Evolutionary conservation across 176 grass and related monocot genomes (phyloP).

Genomic region (Melocanna baccifera): DNA sequence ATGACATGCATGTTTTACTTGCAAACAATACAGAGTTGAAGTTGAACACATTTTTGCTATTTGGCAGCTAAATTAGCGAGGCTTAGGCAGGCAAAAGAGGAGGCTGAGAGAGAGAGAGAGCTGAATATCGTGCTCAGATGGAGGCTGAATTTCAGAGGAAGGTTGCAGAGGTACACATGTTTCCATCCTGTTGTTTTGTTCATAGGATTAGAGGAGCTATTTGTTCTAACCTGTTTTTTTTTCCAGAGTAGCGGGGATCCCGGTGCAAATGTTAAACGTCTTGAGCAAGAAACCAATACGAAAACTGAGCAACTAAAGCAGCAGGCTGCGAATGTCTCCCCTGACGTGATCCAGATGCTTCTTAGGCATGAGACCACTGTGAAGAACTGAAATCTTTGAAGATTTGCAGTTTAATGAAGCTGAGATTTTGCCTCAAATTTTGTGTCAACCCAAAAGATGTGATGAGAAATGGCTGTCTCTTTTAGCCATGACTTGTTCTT

Average conservation of each 20-base stretch:
- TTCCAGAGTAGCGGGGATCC: conserved; percentile 65
- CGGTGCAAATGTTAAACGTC: conserved; percentile 66
- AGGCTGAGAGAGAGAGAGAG: conserved; percentile 61
- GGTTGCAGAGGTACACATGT: conserved; percentile 53
- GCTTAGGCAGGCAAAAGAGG: conserved; percentile 66
- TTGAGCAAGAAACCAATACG: conserved; percentile 55
- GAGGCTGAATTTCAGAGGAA: conserved; percentile 68
- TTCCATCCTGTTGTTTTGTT: background rate
- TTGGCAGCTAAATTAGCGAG: conserved; percentile 52
- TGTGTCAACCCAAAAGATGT: background rate
- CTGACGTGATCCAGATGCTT: conserved; percentile 72
- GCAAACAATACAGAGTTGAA: background rate
- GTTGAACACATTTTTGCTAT: background rate
- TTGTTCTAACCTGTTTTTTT: background rate
- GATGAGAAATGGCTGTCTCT: background rate
- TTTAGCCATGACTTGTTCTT: background rate
- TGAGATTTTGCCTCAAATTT: background rate
- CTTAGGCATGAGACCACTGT: conserved; percentile 65
- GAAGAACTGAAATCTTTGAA: conserved; percentile 46
- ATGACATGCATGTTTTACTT: background rate
- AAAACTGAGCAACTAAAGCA: conserved; percentile 54
- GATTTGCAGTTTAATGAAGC: background rate
- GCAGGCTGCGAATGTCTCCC: conserved; percentile 47
- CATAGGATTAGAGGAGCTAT: background rate
- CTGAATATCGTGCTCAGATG: conserved; percentile 56